Evolutionary conservation across 2,329 filamentous ascomycete species (phyloP), one percentile per base, ranked within the genome.

Genomic region (Hymenoscyphus fructigenus): DNA sequence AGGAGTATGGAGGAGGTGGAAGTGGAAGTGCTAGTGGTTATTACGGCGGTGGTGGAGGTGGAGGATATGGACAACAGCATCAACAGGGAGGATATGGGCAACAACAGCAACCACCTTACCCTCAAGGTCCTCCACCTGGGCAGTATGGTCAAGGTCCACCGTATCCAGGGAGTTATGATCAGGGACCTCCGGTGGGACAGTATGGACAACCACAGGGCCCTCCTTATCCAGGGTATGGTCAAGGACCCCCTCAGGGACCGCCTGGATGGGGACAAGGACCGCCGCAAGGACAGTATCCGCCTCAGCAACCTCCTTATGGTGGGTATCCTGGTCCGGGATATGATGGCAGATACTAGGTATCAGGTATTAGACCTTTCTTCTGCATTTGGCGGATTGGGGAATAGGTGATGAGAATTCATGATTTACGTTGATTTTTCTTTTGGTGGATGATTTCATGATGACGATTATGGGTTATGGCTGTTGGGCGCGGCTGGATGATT

Each of bases 241-340:
- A 60, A 5, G 62, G 63, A 20, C 61, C 63, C 5, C 65, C 65
- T 7, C 44, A 47, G 20, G 44, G 41, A 36, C 64, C 64, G 32
- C 38, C 55, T n/a, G 57, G 57, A 9, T 60, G 32, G 34, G 59
- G 64, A 57, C 60, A 60, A n/a, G 65, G 62, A 2, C 61, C 57
- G 5, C 61, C 61, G 6, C 61, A 58, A 57, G 20, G 28, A 29
- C 61, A 66, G 17, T 65, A 63, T 23, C 62, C 41, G 36, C 53
- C 60, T 9, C 63, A 65, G 34, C 68, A 68, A 50, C 64, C 65
- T 5, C 63, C 66, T 38, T 68, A 66, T 59, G 65, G 66, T 4
- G 60, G 58, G 12, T 65, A 65, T 28, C 63, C 60, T 6, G 17
- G 36, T 15, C 32, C 32, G 38, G 66, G 60, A 12, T 63, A 62